Evolutionary conservation across 768 basidiomycete genomes (phyloP).

Genomic region (Hysterangium stoloniferum): DNA sequence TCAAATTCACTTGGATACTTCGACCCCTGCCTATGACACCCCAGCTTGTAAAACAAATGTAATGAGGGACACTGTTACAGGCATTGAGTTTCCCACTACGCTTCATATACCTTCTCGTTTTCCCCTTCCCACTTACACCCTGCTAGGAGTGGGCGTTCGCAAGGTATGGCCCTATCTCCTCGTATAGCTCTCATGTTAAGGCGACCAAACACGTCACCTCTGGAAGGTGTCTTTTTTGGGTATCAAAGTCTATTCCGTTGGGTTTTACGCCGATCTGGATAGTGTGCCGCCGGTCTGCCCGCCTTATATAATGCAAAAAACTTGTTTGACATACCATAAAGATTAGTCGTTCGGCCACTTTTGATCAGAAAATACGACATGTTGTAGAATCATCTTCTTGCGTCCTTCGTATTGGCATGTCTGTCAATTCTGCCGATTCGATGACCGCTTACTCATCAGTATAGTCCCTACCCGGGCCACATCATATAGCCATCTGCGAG

Average conservation of each 20-base stretch:
- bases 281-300: constrained; percentile 30
- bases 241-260: constrained; percentile 84
- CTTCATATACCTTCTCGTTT: constrained; percentile 58
- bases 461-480: not conserved
- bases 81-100: constrained; percentile 62
- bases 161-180: not conserved
- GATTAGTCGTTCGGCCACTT: constrained; percentile 47
- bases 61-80: constrained; percentile 64
- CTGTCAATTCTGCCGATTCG: not conserved
- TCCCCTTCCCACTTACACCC: constrained; percentile 51
- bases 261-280: constrained; percentile 80
- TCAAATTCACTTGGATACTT: constrained; percentile 40
- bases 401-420: constrained; percentile 64
- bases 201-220: not conserved
- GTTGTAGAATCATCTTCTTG: constrained; percentile 64
- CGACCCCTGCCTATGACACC: constrained; percentile 14
- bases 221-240: constrained; percentile 76
- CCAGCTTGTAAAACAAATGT: not conserved
- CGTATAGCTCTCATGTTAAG: not conserved
- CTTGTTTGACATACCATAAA: constrained; percentile 21
- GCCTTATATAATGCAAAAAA: not conserved
- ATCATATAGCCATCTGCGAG: constrained; percentile 55
- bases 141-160: constrained; percentile 80
- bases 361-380: constrained; percentile 64
- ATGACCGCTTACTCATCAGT: not conserved